Conservation (phyloP, 1,139 yeast genomes). For the Geotrichum candidum region DNA sequence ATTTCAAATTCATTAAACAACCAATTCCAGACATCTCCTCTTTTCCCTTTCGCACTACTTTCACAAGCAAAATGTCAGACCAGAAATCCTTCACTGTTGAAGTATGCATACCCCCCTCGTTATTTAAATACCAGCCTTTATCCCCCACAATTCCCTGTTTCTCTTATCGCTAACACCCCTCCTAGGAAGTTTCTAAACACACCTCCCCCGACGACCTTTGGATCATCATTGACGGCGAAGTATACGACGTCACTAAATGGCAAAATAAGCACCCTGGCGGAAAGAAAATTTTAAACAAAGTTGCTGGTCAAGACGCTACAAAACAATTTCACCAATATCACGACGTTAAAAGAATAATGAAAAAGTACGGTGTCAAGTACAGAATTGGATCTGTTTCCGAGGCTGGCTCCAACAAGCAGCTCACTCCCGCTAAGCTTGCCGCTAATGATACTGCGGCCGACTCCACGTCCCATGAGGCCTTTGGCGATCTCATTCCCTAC, state of each 20-base stretch:
- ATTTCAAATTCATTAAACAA: neutral
- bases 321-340: slow-evolving; percentile 56
- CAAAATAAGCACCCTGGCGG: slow-evolving; percentile 96
- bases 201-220: slow-evolving; percentile 73
- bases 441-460: slow-evolving; percentile 20
- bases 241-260: slow-evolving; percentile 77
- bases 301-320: slow-evolving; percentile 90
- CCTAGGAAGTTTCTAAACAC: slow-evolving; percentile 70
- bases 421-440: slow-evolving; percentile 1
- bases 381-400: slow-evolving; percentile 34
- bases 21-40: neutral
- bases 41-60: neutral
- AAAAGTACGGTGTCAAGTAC: slow-evolving; percentile 36
- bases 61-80: slow-evolving; percentile 9
- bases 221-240: slow-evolving; percentile 82
- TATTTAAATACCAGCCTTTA: neutral
- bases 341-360: slow-evolving; percentile 38
- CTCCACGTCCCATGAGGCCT: slow-evolving; percentile 26
- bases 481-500: slow-evolving; percentile 40
- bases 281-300: slow-evolving; percentile 58
- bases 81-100: slow-evolving; percentile 11
- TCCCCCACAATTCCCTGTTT: neutral
- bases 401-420: neutral
- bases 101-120: slow-evolving; percentile 3
- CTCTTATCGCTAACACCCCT: neutral